Evolutionary conservation across 371 early-diverging fungal genomes (phyloP).

Genomic region (Apophysomyces trapeziformis): DNA sequence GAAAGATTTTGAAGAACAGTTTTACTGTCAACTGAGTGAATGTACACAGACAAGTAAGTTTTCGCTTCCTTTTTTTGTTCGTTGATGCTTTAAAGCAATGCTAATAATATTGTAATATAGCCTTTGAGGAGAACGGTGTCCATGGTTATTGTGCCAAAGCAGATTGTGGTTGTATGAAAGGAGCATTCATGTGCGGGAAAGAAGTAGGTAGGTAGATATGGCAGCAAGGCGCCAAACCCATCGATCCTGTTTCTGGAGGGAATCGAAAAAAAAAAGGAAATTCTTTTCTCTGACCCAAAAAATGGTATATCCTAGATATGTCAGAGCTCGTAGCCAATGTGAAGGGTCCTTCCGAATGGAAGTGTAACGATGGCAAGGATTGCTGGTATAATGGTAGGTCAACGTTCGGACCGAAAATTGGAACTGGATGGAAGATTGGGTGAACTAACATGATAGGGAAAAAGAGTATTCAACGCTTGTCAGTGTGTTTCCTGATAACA

Average conservation of each 20-base stretch:
- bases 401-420: neutral
- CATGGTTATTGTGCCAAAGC: slow-evolving; percentile 52
- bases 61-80: slow-evolving; percentile 11
- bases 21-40: slow-evolving; percentile 58
- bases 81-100: neutral
- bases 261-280: neutral
- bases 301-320: slow-evolving; percentile 42
- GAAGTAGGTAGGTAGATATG: slow-evolving; percentile 42
- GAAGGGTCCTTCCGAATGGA: slow-evolving; percentile 54
- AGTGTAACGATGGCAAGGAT: slow-evolving; percentile 55
- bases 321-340: slow-evolving; percentile 51
- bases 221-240: neutral
- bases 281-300: neutral
- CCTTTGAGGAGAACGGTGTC: slow-evolving; percentile 35
- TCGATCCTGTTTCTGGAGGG: too few species aligned
- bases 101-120: slow-evolving; percentile 5
- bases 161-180: slow-evolving; percentile 59
- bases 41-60: slow-evolving; percentile 53
- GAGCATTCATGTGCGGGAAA: slow-evolving; percentile 64
- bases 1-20: slow-evolving; percentile 61
- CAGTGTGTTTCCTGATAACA: slow-evolving; percentile 61
- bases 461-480: slow-evolving; percentile 58
- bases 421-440: neutral
- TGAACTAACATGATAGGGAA: neutral
- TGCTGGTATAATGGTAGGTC: slow-evolving; percentile 59